phyloP scores from a whole-genome alignment of 2,329 filamentous ascomycete genomes.

The Claviceps monticola region DNA sequence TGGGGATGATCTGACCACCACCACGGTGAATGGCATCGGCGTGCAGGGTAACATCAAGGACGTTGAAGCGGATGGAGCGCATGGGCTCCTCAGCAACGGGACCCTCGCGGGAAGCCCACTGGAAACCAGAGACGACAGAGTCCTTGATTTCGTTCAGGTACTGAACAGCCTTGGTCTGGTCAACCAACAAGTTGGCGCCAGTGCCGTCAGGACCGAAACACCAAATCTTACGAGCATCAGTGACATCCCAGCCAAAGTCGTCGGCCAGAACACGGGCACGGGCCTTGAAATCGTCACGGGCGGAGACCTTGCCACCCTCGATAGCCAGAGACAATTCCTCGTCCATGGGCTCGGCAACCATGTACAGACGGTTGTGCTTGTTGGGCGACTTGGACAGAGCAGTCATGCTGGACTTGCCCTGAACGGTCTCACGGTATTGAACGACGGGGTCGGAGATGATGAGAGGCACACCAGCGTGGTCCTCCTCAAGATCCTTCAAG shows the following conservation, averaged over 20 bases:
- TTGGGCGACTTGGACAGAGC: conserved; percentile 99
- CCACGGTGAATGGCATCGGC: conserved; percentile 99
- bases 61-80: conserved; percentile 95
- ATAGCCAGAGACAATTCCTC: conserved; percentile 90
- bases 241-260: conserved; percentile 98
- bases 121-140: conserved; percentile 98
- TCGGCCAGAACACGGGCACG: conserved; percentile 93
- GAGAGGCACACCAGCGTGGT: conserved; percentile 97
- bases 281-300: conserved; percentile 97
- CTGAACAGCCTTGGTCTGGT: conserved; percentile 99
- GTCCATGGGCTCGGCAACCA: conserved; percentile 76
- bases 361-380: conserved; percentile 99
- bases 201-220: conserved; percentile 97
- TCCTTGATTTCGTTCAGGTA: conserved; percentile 99
- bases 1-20: conserved; percentile 97
- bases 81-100: conserved; percentile 97
- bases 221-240: conserved; percentile 99
- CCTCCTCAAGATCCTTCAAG: conserved; percentile 98
- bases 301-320: conserved; percentile 78
- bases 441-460: conserved; percentile 97
- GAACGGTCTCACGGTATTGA: conserved; percentile 94
- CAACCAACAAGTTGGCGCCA: conserved; percentile 95
- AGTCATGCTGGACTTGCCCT: conserved; percentile 74
- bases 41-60: conserved; percentile 98
- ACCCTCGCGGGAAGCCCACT: conserved; percentile 97